These are phyloP conservation scores for Plectosphaerella sp. DNA, from an alignment of 2,329 filamentous ascomycete species.

Conservation along the genomic window DNA sequence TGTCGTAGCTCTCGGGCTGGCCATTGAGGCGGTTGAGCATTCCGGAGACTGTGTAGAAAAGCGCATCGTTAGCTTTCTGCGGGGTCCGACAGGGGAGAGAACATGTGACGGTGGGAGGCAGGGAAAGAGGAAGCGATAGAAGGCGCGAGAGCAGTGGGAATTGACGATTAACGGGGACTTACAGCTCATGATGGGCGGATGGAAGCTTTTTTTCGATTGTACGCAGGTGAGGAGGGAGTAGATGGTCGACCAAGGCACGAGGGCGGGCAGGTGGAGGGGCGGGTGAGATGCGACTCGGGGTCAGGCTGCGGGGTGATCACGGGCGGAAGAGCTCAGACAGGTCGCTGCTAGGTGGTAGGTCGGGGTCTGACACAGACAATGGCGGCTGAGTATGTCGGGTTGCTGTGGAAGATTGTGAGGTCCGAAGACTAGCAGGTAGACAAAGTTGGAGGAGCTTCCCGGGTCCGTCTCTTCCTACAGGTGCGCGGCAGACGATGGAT, in stretches of 20 bases:
- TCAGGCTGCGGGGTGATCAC: not conserved
- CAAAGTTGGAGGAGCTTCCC: not conserved
- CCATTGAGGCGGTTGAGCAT: constrained; percentile 96
- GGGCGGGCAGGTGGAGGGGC: not conserved
- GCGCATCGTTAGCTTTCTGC: not conserved
- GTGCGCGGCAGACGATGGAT: not conserved
- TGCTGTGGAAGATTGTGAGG: not conserved
- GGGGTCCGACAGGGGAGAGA: not conserved
- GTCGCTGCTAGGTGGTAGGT: too few species aligned
- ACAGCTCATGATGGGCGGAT: constrained; percentile 31
- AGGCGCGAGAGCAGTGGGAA: not conserved
- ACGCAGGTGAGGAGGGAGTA: too few species aligned
- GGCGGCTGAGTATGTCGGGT: too few species aligned
- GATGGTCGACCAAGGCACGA: too few species aligned
- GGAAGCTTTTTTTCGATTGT: not conserved
- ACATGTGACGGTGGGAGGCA: not conserved
- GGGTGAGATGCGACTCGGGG: not conserved
- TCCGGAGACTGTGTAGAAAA: constrained; percentile 58
- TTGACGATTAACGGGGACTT: constrained; percentile 17
- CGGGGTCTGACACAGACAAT: too few species aligned
- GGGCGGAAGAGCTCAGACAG: not conserved
- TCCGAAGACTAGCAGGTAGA: not conserved
- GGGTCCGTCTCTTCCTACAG: not conserved
- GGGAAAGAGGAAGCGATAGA: not conserved
- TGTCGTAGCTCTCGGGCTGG: constrained; percentile 97